These are phyloP conservation scores for Beta vulgaris DNA, from an alignment of 148 eudicot genomes.

Conservation along the genomic window DNA sequence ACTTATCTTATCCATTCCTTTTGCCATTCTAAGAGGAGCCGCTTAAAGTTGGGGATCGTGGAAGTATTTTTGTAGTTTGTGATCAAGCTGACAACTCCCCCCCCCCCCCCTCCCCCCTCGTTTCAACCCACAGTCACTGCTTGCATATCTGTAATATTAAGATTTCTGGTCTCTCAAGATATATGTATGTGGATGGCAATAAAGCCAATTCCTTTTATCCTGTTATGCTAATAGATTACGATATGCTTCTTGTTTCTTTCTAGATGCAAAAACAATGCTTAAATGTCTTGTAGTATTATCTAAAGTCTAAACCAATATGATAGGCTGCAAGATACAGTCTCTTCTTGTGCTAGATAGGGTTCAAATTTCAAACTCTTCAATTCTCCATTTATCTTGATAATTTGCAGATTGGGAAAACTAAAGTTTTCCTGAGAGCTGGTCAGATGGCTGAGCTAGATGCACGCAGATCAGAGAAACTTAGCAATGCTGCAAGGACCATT, in stretches of 20 bases:
- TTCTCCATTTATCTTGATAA: background rate
- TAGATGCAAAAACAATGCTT: background rate
- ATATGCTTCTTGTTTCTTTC: background rate
- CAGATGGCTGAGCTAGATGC: slow-evolving; percentile 96
- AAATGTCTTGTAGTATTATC: background rate
- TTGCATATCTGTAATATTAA: background rate
- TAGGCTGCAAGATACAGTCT: background rate
- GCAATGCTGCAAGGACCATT: slow-evolving; percentile 66
- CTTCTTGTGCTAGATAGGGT: background rate
- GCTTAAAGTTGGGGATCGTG: background rate
- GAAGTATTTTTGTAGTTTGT: background rate
- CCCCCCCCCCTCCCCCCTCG: background rate
- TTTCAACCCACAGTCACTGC: background rate
- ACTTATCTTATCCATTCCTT: background rate
- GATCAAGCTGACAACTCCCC: background rate
- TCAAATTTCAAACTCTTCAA: slow-evolving; percentile 2
- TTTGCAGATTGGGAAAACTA: slow-evolving; percentile 83
- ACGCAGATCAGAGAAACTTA: slow-evolving; percentile 61
- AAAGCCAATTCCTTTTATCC: background rate
- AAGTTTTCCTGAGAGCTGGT: slow-evolving; percentile 91
- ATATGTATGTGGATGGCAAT: background rate
- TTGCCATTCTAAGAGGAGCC: background rate
- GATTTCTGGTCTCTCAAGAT: background rate
- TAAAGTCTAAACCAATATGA: background rate
- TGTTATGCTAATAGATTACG: background rate